phyloP scores from a whole-genome alignment of 2,329 filamentous ascomycete species.

The Colletotrichum trifolii region DNA sequence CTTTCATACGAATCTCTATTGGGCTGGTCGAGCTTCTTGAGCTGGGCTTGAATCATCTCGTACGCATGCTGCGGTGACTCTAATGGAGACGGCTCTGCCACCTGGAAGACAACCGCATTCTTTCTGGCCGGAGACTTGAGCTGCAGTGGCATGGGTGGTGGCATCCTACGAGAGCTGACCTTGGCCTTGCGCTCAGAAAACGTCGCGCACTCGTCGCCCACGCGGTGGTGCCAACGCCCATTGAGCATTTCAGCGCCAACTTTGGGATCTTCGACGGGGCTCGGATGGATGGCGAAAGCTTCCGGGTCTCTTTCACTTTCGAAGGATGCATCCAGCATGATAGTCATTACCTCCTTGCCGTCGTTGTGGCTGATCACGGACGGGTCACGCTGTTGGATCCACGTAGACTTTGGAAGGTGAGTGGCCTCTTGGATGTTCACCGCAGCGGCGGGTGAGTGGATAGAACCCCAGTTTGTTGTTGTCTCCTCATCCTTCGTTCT shows the following conservation, averaged over 20 bases:
- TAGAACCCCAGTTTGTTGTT: slow-evolving; percentile 60
- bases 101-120: slow-evolving; percentile 56
- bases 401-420: slow-evolving; percentile 53
- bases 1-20: slow-evolving; percentile 49
- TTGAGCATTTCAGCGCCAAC: slow-evolving; percentile 28
- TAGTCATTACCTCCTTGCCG: slow-evolving; percentile 52
- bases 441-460: slow-evolving; percentile 60
- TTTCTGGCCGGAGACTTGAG: slow-evolving; percentile 56
- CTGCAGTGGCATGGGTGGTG: slow-evolving; percentile 66
- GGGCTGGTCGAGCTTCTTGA: slow-evolving; percentile 59
- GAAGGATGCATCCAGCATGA: slow-evolving; percentile 54
- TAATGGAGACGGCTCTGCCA: slow-evolving; percentile 62
- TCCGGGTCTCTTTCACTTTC: slow-evolving; percentile 39
- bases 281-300: slow-evolving; percentile 33
- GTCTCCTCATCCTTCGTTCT: slow-evolving; percentile 53
- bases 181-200: slow-evolving; percentile 66
- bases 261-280: slow-evolving; percentile 39
- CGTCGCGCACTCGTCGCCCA: slow-evolving; percentile 68
- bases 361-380: slow-evolving; percentile 40
- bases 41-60: slow-evolving; percentile 62
- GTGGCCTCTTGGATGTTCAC: slow-evolving; percentile 56
- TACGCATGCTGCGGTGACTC: slow-evolving; percentile 63
- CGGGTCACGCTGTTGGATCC: slow-evolving; percentile 47
- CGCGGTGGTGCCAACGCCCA: slow-evolving; percentile 63
- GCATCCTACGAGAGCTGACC: slow-evolving; percentile 60